Percentiles rank a stretch among this genome's conserved stretches.
Evolutionary conservation across 257 asterid genomes (phyloP).

Genomic region (Solanum habrochaites): DNA sequence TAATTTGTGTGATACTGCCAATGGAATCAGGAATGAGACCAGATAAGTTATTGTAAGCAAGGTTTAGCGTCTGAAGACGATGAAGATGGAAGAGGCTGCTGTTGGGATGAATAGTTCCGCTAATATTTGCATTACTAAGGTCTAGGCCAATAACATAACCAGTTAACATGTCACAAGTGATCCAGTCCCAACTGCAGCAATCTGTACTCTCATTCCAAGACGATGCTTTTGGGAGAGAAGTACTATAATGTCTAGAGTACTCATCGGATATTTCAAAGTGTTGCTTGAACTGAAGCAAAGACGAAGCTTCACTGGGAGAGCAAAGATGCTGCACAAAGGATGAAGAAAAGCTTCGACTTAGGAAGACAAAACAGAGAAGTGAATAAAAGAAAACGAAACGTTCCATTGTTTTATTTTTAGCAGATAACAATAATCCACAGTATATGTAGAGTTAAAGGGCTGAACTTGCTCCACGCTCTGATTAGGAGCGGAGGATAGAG

Average conservation of each 20-base stretch:
- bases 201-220: background rate
- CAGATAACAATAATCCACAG: no score
- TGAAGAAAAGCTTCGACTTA: background rate
- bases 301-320: background rate
- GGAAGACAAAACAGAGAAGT: background rate
- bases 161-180: background rate
- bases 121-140: background rate
- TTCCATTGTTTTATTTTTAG: no score
- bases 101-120: background rate
- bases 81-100: background rate
- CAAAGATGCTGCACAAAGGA: background rate
- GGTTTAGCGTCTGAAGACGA: background rate
- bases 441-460: no score
- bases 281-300: background rate
- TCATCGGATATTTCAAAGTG: background rate
- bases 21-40: background rate
- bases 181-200: background rate
- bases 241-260: background rate
- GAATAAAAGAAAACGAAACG: background rate
- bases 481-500: no score
- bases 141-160: background rate
- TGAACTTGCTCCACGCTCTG: no score
- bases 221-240: background rate
- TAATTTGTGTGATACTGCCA: background rate
- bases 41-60: background rate